Evolutionary conservation across 306 rosid species (phyloP).

Genomic region (Urtica urens): DNA sequence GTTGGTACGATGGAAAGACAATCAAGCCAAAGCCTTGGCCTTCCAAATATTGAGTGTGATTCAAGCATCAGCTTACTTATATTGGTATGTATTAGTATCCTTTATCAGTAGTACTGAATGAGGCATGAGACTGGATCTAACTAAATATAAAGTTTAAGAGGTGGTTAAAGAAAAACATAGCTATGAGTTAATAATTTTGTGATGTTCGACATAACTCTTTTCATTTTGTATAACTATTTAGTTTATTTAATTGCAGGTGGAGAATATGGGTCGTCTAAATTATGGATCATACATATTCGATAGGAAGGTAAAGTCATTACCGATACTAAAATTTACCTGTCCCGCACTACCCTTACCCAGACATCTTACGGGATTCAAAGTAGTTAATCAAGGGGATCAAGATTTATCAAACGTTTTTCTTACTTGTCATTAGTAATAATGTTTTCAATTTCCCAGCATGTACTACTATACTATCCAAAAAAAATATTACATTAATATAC

Average conservation of each 20-base stretch:
- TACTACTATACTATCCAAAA: too few species aligned
- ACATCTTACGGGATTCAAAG: not conserved
- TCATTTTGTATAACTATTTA: not conserved
- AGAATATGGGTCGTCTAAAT: slow-evolving; percentile 85
- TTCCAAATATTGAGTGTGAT: slow-evolving; percentile 46
- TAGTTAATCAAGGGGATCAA: not conserved
- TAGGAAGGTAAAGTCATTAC: slow-evolving; percentile 48
- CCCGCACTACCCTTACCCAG: not conserved
- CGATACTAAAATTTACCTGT: not conserved
- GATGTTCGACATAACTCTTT: too few species aligned
- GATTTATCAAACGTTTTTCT: not conserved
- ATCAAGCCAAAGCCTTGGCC: slow-evolving; percentile 42
- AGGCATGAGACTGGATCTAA: too few species aligned
- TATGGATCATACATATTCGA: slow-evolving; percentile 72
- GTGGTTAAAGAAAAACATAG: too few species aligned
- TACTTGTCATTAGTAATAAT: not conserved
- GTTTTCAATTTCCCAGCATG: not conserved
- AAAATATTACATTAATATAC: slow-evolving; percentile 5
- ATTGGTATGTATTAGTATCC: slow-evolving; percentile 52
- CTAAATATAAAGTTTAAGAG: too few species aligned
- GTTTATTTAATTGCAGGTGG: slow-evolving; percentile 46
- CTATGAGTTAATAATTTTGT: too few species aligned
- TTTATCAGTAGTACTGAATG: too few species aligned
- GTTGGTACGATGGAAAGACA: slow-evolving; percentile 74
- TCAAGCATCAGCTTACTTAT: slow-evolving; percentile 46